Base-by-base conservation (phyloP, 106 monocot genomes). In the Apostasia shenzhenica region DNA sequence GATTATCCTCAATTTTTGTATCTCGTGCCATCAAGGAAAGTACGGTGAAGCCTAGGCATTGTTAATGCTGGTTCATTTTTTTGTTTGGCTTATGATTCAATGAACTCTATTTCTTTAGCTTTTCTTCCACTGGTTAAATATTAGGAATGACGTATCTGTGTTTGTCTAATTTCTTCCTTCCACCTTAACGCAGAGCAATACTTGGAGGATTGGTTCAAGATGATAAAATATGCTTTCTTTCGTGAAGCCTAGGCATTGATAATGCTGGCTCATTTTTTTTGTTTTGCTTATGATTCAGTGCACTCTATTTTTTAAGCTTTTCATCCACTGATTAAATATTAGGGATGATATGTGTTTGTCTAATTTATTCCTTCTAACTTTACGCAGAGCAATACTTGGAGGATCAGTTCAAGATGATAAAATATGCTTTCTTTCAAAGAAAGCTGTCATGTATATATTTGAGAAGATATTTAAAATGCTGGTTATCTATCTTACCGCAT, bases 121-220 rank as follows among this genome's bases (percentile, higher is more conserved):
- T 38, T 38, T 58, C 26, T 26, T 26, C 58, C 39, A 58, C 39
- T 43, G 8, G 44, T 61, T 26, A 26, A 26, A 26, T 26, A 26
- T 26, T 26, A 61, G 43, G 14, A 64, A 13, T 47, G 13, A 48
- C 61, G 43, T 45, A 7, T n/a, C 41, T 61, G 6, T 64, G 64
- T 46, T 73, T 69, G 14, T 45, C 65, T 77, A 1, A 62, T 43
- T 10, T 48, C 48, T 45, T 66, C 6, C 42, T 56, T 51, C 6
- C 62, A 49, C 57, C 68, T 38, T 83, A 63, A 61, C 77, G 53
- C 75, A 97, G 97, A 77, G 69, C 82, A 75, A 76, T 80, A 54
- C 86, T 97, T 72, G 97, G 97, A 63, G 89, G 87, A 44, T 86
- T 86, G 57, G 45, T 38, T 49, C 82, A 83, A 85, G 79, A 74